Evolutionary conservation across 257 asterid species (phyloP), one percentile per base, ranked within the genome.

Genomic region (Nicotiana undulata): DNA sequence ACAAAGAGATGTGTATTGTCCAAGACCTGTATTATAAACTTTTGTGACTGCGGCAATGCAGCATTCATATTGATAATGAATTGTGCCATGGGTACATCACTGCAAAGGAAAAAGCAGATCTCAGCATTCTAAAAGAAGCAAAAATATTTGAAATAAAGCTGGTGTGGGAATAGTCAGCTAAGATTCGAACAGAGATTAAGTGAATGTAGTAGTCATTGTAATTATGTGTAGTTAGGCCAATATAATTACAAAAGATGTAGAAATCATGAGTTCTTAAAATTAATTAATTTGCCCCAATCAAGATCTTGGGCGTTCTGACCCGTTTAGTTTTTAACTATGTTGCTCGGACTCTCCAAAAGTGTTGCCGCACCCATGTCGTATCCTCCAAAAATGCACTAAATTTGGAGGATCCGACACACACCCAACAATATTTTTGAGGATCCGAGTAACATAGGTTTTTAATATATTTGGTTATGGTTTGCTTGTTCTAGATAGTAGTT

Each of bases 31-130:
- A 93, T 87, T 34, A 93, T 87, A 75, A 94, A 94, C 88, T 89
- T 93, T 87, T 92, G 97, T 0, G 92, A 86, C 77, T 87, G 96
- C 79, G 97, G 98, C 65, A 90, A 83, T 3, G 89, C 15, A 61
- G 86, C 88, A 84, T 94, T 93, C 93, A 92, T 89, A 87, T 93
- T 92, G 85, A 90, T 88, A 84, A 94, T 94, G 87, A 93, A 93
- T 68, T 92, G 94, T 3, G 98, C 96, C 98, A 94, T 90, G 4
- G 98, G 98, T 53, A 94, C 82, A 55, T 94, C 98, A 79, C 98
- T 92, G 88, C 89, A 83, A 31, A 77, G 26, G 28, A 82, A 64
- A 20, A 67, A 0, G 17, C 18, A 40, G 32, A 72, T 46, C 56
- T 72, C 31, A 72, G 29, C 12, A 59, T 59, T 9, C 15, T 10